These are phyloP conservation scores for Lepiota brunneoincarnata DNA, from an alignment of 768 basidiomycete genomes.

Conservation along the genomic window DNA sequence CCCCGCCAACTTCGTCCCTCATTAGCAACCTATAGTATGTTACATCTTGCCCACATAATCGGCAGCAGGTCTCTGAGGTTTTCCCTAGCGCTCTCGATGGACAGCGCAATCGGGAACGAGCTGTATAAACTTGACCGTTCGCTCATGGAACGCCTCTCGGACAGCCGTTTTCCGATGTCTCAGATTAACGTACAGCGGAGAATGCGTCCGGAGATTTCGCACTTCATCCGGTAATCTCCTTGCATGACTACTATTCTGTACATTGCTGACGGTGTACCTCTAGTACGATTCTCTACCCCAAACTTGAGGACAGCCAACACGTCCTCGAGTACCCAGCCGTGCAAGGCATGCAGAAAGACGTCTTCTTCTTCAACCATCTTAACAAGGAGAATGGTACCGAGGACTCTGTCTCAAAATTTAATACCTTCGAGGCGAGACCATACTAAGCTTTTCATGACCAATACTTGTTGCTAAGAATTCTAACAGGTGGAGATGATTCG, in stretches of 20 bases:
- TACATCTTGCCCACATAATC: not conserved
- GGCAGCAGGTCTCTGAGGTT: conserved; percentile 1
- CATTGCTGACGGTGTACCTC: not conserved
- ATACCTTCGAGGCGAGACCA: conserved; percentile 57
- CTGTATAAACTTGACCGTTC: conserved; percentile 71
- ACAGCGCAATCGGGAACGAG: conserved; percentile 50
- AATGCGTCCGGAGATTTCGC: conserved; percentile 71
- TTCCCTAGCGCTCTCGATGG: conserved; percentile 62
- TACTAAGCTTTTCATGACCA: not conserved
- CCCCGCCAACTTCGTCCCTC: conserved; percentile 74
- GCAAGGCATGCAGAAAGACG: conserved; percentile 57
- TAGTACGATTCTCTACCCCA: conserved; percentile 60
- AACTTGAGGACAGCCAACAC: conserved; percentile 52
- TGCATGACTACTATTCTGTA: not conserved
- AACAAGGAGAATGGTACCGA: conserved; percentile 58
- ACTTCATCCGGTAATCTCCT: conserved; percentile 47
- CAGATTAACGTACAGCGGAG: conserved; percentile 69
- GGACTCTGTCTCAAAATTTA: conserved; percentile 66
- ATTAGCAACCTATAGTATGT: conserved; percentile 57
- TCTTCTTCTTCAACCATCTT: conserved; percentile 66
- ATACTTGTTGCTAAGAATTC: not conserved
- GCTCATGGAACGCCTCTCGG: conserved; percentile 71
- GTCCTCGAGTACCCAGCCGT: conserved; percentile 53
- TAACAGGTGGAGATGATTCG: conserved; percentile 40
- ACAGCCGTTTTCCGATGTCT: conserved; percentile 60